A percentile compares a stretch with the other conserved stretches of the same genome.
phyloP scores from a whole-genome alignment of 768 basidiomycete species.

The Holtermanniella nyarrowii region DNA sequence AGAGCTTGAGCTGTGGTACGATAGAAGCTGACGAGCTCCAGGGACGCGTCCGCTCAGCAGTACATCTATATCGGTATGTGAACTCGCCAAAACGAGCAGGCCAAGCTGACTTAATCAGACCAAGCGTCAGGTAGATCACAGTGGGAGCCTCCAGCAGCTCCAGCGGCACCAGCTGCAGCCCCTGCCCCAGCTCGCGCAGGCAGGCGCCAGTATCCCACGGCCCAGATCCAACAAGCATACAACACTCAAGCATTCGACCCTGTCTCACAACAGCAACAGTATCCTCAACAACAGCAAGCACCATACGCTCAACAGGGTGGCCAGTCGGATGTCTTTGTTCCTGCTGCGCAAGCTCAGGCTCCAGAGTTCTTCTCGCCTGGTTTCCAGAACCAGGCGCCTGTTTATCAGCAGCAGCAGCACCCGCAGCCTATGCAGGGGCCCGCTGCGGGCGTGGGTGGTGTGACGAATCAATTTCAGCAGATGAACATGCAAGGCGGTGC shows the following conservation, averaged over 20 bases:
- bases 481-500: slow-evolving; percentile 79
- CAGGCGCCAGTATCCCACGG: slow-evolving; percentile 78
- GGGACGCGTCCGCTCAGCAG: slow-evolving; percentile 69
- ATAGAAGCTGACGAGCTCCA: slow-evolving; percentile 38
- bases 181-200: slow-evolving; percentile 43
- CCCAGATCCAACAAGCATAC: slow-evolving; percentile 59
- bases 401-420: slow-evolving; percentile 34
- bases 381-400: slow-evolving; percentile 1
- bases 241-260: slow-evolving; percentile 45
- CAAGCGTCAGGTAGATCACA: slow-evolving; percentile 62
- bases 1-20: slow-evolving; percentile 15
- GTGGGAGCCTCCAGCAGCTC: slow-evolving; percentile 66
- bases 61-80: slow-evolving; percentile 80
- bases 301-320: not conserved
- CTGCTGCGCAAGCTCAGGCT: slow-evolving; percentile 10
- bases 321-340: slow-evolving; percentile 1
- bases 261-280: slow-evolving; percentile 44
- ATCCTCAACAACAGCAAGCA: not conserved
- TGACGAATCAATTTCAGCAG: slow-evolving; percentile 75
- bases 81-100: slow-evolving; percentile 2
- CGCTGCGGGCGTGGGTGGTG: slow-evolving; percentile 38
- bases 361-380: slow-evolving; percentile 5
- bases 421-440: slow-evolving; percentile 13
- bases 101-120: slow-evolving; percentile 47
- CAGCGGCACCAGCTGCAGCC: slow-evolving; percentile 42